Evolutionary conservation across 805 yeast genomes (phyloP).

Genomic region (Candida nanaspora): DNA sequence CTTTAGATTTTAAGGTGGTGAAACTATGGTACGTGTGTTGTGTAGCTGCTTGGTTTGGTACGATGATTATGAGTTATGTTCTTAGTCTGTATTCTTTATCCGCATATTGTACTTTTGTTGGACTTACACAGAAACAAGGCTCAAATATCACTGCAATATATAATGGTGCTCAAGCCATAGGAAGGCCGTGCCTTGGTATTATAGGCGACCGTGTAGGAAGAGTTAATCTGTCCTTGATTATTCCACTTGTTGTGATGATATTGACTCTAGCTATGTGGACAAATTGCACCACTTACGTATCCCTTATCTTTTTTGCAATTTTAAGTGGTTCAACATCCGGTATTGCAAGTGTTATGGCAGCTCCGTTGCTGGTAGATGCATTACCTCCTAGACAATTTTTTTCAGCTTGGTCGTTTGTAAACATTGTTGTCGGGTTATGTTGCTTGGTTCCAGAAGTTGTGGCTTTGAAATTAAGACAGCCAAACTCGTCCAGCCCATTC

Average conservation of each 20-base stretch:
- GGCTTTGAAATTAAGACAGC: conserved; percentile 19
- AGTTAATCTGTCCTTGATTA: conserved; percentile 32
- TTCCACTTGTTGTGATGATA: conserved; percentile 27
- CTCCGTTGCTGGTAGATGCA: conserved; percentile 23
- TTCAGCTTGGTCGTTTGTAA: conserved; percentile 22
- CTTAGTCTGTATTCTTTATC: conserved; percentile 40
- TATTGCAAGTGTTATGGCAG: conserved; percentile 28
- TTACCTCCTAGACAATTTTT: conserved; percentile 20
- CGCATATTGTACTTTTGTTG: conserved; percentile 40
- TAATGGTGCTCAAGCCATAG: conserved; percentile 39
- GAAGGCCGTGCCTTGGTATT: conserved; percentile 42
- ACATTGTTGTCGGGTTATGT: conserved; percentile 20
- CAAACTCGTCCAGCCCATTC: conserved; percentile 32
- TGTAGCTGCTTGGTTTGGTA: conserved; percentile 21
- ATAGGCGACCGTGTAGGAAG: conserved; percentile 39
- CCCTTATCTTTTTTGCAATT: conserved; percentile 29
- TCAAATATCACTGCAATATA: conserved; percentile 37
- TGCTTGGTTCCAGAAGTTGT: conserved; percentile 22
- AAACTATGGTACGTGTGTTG: conserved; percentile 11
- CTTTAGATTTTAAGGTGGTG: conserved; percentile 10
- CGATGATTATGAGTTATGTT: conserved; percentile 34
- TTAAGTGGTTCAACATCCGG: conserved; percentile 39
- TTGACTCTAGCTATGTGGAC: conserved; percentile 40
- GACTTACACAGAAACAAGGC: conserved; percentile 35
- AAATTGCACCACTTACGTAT: conserved; percentile 23